These are phyloP conservation scores for Cytospora leucostoma DNA, from an alignment of 2,329 filamentous ascomycete genomes.

Conservation along the genomic window DNA sequence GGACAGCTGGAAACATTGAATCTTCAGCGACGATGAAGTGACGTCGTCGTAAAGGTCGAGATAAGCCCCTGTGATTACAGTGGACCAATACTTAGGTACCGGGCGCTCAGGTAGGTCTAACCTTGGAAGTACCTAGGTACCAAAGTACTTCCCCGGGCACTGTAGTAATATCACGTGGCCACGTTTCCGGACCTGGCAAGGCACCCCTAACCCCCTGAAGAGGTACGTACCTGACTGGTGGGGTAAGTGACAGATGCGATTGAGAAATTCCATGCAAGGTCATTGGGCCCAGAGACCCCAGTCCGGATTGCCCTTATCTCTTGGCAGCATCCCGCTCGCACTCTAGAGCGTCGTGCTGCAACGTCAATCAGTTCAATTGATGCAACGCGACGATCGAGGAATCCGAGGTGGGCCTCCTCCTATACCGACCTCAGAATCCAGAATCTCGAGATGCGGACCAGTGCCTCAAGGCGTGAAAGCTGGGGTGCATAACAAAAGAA, in stretches of 20 bases:
- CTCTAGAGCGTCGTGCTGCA: constrained; percentile 23
- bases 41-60: not conserved
- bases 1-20: not conserved
- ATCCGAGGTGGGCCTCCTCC: not conserved
- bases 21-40: not conserved
- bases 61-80: not conserved
- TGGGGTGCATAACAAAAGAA: constrained; percentile 15
- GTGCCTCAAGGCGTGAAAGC: not conserved
- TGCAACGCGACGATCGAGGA: not conserved
- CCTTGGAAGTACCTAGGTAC: not conserved
- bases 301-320: constrained; percentile 21
- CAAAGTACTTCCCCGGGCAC: not conserved
- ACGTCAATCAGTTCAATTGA: constrained; percentile 15
- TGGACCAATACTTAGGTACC: not conserved
- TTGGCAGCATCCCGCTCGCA: constrained; percentile 22
- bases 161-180: not conserved
- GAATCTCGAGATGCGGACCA: not conserved
- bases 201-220: constrained; percentile 18
- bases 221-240: not conserved
- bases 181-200: not conserved
- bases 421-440: not conserved
- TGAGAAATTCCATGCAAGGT: constrained; percentile 23
- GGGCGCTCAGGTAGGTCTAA: not conserved
- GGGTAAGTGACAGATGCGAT: constrained; percentile 21
- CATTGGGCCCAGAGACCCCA: constrained; percentile 19